Base-by-base conservation (phyloP, 208 protist species). In the Leishmania aethiopica region DNA sequence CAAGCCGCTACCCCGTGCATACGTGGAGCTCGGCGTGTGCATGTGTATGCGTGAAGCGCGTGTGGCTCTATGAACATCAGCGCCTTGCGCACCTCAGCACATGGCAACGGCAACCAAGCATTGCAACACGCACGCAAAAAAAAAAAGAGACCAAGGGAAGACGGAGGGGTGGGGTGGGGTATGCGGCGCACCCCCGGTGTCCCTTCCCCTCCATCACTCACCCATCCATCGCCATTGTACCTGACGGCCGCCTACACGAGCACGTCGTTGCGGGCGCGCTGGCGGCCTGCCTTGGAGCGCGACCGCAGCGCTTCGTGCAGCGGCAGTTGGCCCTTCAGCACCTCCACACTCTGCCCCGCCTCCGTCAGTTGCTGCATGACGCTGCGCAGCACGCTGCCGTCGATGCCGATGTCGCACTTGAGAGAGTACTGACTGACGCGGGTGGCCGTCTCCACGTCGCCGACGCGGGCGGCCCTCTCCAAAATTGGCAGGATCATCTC, bases 401-500 rank as follows among this genome's bases (percentile, higher is more conserved):
- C 92, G 77, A 97, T 95, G 80, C 94, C 94, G 47, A 97, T 88
- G 78, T 97, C 94, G 71, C 91, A 95, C 80, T 96, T 91, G 53
- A 97, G 89, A 17, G 94, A 86, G 77, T 91, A 96, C 74, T 95
- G 88, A 71, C 91, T 94, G 53, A 97, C 66, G 62, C 87, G 89
- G 64, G 92, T 92, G 25, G 91, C 94, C 57, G 92, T 95, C 67
- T 94, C 92, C 19, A 84, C 92, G 67, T 97, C 94, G 19, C 94
- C 94, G 42, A 84, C 94, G 47, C 90, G 87, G 15, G 92, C 94
- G 42, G 92, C 94, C 0, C 94, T 90, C 84, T 97, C 94, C 11
- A 97, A 35, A 28, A 96, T 95, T 0, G 92, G 92, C 72, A 97
- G 80, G 51, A 97, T 87, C 94, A 97, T 97, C 82, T 97, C 94